Base-by-base conservation (phyloP, 225 moss, liverwort and hornwort genomes). In the Antitrichia curtipendula region DNA sequence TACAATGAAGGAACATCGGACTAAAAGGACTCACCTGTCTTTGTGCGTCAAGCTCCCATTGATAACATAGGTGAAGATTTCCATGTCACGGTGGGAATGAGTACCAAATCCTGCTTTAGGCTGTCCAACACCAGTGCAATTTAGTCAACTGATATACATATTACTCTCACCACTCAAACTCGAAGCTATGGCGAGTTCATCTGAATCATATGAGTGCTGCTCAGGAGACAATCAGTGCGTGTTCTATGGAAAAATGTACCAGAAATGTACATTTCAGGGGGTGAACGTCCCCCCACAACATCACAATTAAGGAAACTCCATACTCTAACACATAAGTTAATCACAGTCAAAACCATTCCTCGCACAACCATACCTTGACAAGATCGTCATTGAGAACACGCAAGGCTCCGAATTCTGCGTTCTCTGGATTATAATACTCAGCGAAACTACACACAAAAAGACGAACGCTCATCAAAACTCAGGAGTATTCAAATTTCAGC, bases 311-410 rank as follows among this genome's bases (percentile, higher is more conserved):
- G 7, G 69, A 14, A 66, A 86, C 7, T 54, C 18, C 40, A 86
- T 45, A 66, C 12, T 45, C 56, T 58, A 73, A 32, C 57, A n/a
- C 43, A 32, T 2, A 58, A 80, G 21, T 34, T 66, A 36, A 50
- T 36, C 31, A 69, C 69, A 85, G 32, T 54, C 5, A 16, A 62
- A 69, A 71, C 31, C 84, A 54, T 72, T 53, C 24, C 82, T 38
- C 60, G 45, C 86, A 81, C 32, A 59, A 75, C 16, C 73, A 38
- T 85, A 94, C 98, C 95, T 97, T 95, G 89, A 98, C 96, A 82
- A 98, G 96, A 92, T 98, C 97, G 92, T 98, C 98, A 83, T 98
- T 98, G 47, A 98, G 92, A 80, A 98, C 98, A 78, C 98, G 93
- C 87, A 98, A 84, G 43, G 97, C 96, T 78, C 97, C 98, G 54